A percentile compares a stretch with the other conserved stretches of the same genome.
Evolutionary conservation across 257 asterid species (phyloP).

Genomic region (Solanum clarkiae): DNA sequence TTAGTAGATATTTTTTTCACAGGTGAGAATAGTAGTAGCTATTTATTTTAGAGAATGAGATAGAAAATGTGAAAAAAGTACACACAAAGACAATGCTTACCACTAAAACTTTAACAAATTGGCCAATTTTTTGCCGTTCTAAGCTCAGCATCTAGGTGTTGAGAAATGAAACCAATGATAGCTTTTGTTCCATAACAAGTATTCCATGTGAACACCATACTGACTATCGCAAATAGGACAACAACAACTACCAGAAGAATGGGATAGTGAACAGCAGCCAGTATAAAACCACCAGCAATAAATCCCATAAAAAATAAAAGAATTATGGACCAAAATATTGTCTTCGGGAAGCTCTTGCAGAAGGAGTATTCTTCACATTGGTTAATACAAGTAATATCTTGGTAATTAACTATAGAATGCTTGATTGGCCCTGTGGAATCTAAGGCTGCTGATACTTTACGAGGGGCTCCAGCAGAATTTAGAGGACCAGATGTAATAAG

Average conservation of each 20-base stretch:
- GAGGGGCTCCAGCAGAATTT: constrained; percentile 63
- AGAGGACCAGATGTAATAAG: constrained; percentile 82
- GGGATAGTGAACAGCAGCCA: constrained; percentile 66
- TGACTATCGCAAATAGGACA: constrained; percentile 33
- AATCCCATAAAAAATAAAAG: constrained; percentile 77
- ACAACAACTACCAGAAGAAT: constrained; percentile 48
- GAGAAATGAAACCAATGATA: constrained; percentile 40
- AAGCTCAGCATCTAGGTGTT: constrained; percentile 66
- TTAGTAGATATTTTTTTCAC: not conserved
- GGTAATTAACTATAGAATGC: constrained; percentile 40
- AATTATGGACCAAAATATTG: constrained; percentile 63
- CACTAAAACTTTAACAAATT: constrained; percentile 85
- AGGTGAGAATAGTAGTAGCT: not conserved
- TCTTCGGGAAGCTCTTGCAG: constrained; percentile 52
- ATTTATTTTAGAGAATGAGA: not conserved
- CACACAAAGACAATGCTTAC: constrained; percentile 26
- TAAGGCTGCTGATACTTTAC: constrained; percentile 71
- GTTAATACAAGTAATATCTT: constrained; percentile 61
- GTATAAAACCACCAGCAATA: constrained; percentile 81
- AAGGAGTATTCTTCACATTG: constrained; percentile 57
- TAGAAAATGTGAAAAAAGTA: not conserved
- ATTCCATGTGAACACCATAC: constrained; percentile 60
- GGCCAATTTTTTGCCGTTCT: constrained; percentile 81
- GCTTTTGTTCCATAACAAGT: constrained; percentile 70
- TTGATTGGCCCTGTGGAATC: constrained; percentile 53